A percentile compares a stretch with the other conserved stretches of the same genome.
These are phyloP conservation scores for Plasmodium malariae DNA, from an alignment of 169 alveolate species.

Conservation along the genomic window DNA sequence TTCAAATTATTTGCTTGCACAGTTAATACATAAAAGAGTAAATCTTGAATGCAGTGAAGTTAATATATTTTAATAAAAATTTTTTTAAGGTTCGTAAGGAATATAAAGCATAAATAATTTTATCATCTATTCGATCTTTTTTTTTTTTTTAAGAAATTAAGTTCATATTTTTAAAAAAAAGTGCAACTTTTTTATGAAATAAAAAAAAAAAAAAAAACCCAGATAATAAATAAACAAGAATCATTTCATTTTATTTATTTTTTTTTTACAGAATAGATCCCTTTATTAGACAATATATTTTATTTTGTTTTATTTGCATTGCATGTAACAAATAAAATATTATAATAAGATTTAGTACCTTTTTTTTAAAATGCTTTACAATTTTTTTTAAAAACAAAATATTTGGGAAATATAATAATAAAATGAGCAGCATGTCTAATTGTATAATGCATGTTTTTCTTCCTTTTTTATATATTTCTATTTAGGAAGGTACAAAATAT, in stretches of 20 bases:
- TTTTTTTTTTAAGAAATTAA: not conserved
- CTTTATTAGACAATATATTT: not conserved
- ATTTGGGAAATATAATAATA: not conserved
- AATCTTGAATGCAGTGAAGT: no score
- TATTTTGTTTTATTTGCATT: not conserved
- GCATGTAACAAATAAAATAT: not conserved
- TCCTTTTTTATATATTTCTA: conserved; percentile 14
- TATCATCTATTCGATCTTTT: not conserved
- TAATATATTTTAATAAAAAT: no score
- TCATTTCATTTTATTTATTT: not conserved
- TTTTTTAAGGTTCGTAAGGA: not conserved
- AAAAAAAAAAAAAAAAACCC: not conserved
- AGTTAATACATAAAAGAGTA: no score
- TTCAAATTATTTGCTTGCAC: not conserved
- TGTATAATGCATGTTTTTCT: not conserved
- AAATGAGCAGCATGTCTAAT: not conserved
- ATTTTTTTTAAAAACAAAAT: no score
- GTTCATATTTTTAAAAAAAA: no score
- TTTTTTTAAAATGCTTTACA: no score
- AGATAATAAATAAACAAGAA: not conserved
- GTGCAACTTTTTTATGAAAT: not conserved
- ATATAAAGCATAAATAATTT: not conserved
- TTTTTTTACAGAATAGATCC: not conserved
- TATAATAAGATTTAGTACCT: no score
- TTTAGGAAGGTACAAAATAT: not conserved